Evolutionary conservation across 371 early-diverging fungal genomes (phyloP), one percentile per base, ranked within the genome.

Genomic region (Mucor irregularis): DNA sequence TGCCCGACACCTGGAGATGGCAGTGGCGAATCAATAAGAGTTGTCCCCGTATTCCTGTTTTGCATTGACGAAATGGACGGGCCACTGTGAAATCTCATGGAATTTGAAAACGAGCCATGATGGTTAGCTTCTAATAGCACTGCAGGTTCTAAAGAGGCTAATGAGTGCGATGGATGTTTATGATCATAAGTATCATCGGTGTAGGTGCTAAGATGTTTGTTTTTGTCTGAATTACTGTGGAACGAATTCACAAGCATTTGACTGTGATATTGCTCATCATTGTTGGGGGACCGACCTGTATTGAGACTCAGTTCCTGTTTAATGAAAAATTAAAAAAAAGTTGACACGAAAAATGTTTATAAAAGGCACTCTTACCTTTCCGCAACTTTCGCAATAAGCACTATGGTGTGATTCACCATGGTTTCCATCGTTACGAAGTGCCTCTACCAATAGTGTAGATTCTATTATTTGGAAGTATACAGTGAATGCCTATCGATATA

Each of bases 401-500:
- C 31, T 35, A 19, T 48, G 40, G 17, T 25, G 40, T 11, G 62
- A 44, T 21, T 40, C 37, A 1, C 56, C 42, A n/a, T 52, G 46
- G 13, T 37, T 30, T 22, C 61, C 56, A 11, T 78, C 78, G 11
- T 72, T 68, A 10, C 78, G 64, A n/a, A 78, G 62, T 2, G 78
- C 78, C 38, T 78, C 75, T 2, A 78, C 78, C 28, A 78, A 38
- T 16, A 78, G 45, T 1, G 78, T 78, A 1, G 78, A 78, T 56
- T 78, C 78, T 24, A 73, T 53, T 13, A 78, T 38, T 43, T 74
- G 65, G 53, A 78, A 71, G 28, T 70, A 78, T 1, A 71, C 73
- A 11, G 78, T 78, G 35, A 78, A 71, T 0, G 73, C 74, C 75
- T 74, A 55, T n/a, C 39, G 28, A 21, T 21, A 33, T 7, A 5